Percentiles rank a stretch among this genome's conserved stretches.
These are phyloP conservation scores for Boletellus ananas DNA, from an alignment of 768 basidiomycete species.

Conservation along the genomic window DNA sequence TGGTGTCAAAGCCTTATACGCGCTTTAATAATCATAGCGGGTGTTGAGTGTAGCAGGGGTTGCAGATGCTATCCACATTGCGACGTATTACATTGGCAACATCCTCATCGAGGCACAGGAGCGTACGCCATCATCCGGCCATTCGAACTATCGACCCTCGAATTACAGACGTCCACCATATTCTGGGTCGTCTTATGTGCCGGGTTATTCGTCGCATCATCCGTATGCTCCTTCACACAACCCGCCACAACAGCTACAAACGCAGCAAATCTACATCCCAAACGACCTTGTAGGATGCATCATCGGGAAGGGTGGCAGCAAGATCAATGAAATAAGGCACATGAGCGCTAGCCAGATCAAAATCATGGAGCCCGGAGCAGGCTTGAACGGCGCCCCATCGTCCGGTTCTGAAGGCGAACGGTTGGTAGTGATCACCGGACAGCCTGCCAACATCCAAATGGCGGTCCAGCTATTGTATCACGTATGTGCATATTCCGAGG, in stretches of 20 bases:
- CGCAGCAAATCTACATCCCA: conserved; percentile 97
- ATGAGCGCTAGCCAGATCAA: conserved; percentile 96
- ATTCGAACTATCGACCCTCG: conserved; percentile 61
- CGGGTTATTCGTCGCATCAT: conserved; percentile 50
- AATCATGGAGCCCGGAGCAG: conserved; percentile 96
- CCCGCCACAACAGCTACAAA: conserved; percentile 76
- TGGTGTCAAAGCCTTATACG: conserved; percentile 6
- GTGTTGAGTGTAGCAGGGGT: conserved; percentile 97
- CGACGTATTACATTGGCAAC: conserved; percentile 98
- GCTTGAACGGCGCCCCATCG: conserved; percentile 65
- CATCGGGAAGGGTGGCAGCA: conserved; percentile 96
- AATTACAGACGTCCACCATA: conserved; percentile 46
- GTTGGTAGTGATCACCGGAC: conserved; percentile 95
- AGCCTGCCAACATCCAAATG: conserved; percentile 91
- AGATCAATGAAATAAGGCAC: conserved; percentile 97
- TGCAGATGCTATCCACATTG: conserved; percentile 98
- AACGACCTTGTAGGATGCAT: conserved; percentile 96
- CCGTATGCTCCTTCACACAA: conserved; percentile 51
- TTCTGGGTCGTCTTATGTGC: conserved; percentile 64
- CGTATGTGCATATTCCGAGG: conserved; percentile 41
- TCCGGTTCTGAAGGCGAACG: conserved; percentile 83
- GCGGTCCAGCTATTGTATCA: conserved; percentile 90
- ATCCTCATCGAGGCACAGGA: conserved; percentile 93
- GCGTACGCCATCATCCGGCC: conserved; percentile 65
- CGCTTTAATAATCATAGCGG: conserved; percentile 51